Base-by-base conservation (phyloP, 768 basidiomycete genomes). In the Paxillus involutus region DNA sequence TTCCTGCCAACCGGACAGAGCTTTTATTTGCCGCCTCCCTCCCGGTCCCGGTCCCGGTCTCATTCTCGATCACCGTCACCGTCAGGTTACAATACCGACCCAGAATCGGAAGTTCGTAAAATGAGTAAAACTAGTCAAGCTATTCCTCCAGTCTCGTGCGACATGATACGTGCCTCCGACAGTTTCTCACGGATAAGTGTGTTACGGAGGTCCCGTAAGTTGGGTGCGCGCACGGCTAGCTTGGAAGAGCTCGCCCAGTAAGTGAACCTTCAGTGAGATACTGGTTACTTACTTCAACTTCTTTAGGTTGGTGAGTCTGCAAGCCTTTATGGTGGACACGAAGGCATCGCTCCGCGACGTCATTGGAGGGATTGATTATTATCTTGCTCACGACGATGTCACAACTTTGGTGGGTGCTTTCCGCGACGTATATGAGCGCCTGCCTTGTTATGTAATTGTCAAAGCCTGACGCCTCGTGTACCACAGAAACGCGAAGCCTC, bases 161-260 rank as follows among this genome's bases (percentile, higher is more conserved):
- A 46, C 17, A 21, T 29, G n/a, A 12, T 32, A 13, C 4, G 2
- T 35, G 12, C 35, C 35, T 35, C 11, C 12, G 35, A 35, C 13
- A 14, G 17, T 53, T 24, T 57, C 66, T 44, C 58, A 60, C 36
- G 66, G 63, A 51, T 58, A 47, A 52, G 52, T 35, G 37, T 52
- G 42, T 48, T 49, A 39, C 66, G 61, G 52, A 63, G 59, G 42
- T 63, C 57, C 32, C 69, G 70, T 52, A 68, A 49, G 44, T 24
- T 63, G 55, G 59, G 51, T 41, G 60, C 62, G 35, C 80, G 75
- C 62, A 87, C 83, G 4, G 81, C 85, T 10, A 75, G 70, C 11
- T 85, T 79, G 77, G 85, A 89, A 53, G 87, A 89, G 56, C 73
- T 93, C 19, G 79, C 85, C 62, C 84, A 84, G 91, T 92, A 55